Conservation (phyloP, 495 filamentous ascomycete species). For the Letharia columbiana region DNA sequence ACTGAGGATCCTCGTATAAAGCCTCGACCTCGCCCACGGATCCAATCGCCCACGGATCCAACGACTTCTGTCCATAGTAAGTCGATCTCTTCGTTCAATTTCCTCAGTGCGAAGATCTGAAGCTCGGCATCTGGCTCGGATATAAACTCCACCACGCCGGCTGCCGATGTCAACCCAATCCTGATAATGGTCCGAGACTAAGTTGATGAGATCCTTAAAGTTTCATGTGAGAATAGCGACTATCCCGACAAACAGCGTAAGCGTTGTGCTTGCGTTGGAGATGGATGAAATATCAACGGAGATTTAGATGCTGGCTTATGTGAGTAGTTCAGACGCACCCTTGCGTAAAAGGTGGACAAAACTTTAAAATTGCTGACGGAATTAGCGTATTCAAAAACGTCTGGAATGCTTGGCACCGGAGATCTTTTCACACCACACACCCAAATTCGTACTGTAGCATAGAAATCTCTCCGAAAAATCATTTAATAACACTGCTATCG, state of each 20-base stretch:
- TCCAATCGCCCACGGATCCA: constrained; percentile 74
- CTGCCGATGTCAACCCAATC: constrained; percentile 89
- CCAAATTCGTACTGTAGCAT: too few relatives aligned
- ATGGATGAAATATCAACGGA: too few relatives aligned
- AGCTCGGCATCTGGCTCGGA: constrained; percentile 89
- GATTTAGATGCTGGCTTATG: too few relatives aligned
- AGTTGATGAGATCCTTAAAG: neutral
- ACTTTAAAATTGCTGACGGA: too few relatives aligned
- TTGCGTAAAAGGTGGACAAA: too few relatives aligned
- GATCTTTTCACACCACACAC: too few relatives aligned
- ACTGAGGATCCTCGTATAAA: constrained; percentile 91
- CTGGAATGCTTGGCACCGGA: too few relatives aligned
- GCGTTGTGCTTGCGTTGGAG: neutral
- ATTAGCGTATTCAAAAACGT: too few relatives aligned
- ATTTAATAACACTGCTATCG: too few relatives aligned
- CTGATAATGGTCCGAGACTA: constrained; percentile 40
- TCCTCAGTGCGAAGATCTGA: constrained; percentile 86
- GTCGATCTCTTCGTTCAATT: constrained; percentile 90
- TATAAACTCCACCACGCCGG: constrained; percentile 89
- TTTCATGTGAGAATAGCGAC: neutral
- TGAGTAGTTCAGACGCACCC: too few relatives aligned
- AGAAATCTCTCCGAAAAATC: too few relatives aligned
- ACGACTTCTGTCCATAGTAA: constrained; percentile 96
- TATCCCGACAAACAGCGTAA: neutral
- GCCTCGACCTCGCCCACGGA: constrained; percentile 96